Conservation (phyloP, 2,329 filamentous ascomycete species). For the Aspergillus sp. region DNA sequence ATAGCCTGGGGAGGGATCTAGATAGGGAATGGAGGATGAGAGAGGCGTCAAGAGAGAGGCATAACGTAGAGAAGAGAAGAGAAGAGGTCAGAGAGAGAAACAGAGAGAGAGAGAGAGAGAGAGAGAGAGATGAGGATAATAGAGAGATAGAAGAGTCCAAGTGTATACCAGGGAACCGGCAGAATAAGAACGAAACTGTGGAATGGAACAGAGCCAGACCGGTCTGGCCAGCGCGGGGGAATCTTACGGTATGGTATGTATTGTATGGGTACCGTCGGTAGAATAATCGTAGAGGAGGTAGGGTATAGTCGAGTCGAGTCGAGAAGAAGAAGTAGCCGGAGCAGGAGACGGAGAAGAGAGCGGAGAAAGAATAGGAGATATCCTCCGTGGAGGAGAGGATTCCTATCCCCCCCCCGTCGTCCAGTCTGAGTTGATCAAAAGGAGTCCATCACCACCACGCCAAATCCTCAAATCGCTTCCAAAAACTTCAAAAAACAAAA, state of each 20-base stretch:
- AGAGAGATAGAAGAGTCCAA: slow-evolving; percentile 2
- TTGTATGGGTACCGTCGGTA: too few relatives aligned
- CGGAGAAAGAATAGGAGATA: too few relatives aligned
- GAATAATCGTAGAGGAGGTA: too few relatives aligned
- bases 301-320: neutral
- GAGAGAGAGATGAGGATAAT: slow-evolving; percentile 1
- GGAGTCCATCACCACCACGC: neutral
- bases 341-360: neutral
- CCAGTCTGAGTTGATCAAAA: too few relatives aligned
- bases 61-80: neutral
- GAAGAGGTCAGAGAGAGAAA: slow-evolving; percentile 1
- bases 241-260: neutral
- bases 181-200: slow-evolving; percentile 1
- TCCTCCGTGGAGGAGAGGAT: too few relatives aligned
- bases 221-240: slow-evolving; percentile 24
- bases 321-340: too few relatives aligned
- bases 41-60: neutral
- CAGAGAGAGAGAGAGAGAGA: neutral
- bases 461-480: neutral
- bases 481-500: slow-evolving; percentile 5
- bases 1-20: neutral
- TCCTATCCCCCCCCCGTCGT: too few relatives aligned
- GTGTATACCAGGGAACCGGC: neutral
- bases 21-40: neutral
- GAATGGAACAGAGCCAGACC: slow-evolving; percentile 19